Percentiles rank a stretch among this genome's conserved stretches.
Conservation (phyloP, 805 yeast genomes). For the Limtongia smithiae region DNA sequence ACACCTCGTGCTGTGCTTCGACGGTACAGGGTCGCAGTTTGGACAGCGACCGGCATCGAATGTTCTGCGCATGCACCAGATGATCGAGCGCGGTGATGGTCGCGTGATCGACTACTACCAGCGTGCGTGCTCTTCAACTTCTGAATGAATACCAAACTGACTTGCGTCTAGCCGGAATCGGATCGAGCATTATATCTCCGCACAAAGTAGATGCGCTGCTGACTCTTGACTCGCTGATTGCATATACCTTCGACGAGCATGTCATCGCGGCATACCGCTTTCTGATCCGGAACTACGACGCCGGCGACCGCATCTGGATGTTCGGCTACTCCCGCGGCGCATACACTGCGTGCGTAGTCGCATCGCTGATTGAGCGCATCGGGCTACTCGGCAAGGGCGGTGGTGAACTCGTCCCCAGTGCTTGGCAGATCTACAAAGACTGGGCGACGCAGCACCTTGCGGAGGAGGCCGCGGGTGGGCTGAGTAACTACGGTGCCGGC, state of each 20-base stretch:
- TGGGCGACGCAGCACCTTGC: conserved; percentile 33
- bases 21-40: conserved; percentile 21
- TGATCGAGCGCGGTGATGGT: conserved; percentile 8
- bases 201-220: conserved; percentile 14
- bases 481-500: not conserved
- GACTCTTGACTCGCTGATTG: conserved; percentile 47
- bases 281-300: conserved; percentile 22
- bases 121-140: conserved; percentile 5
- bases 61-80: conserved; percentile 13
- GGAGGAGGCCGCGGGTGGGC: not conserved
- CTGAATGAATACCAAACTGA: not conserved
- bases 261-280: conserved; percentile 42
- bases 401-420: conserved; percentile 54
- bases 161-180: conserved; percentile 50
- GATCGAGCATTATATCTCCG: conserved; percentile 44
- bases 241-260: conserved; percentile 53
- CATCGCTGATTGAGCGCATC: conserved; percentile 63
- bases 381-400: conserved; percentile 56
- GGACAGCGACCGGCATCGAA: conserved; percentile 16
- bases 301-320: conserved; percentile 30
- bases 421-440: conserved; percentile 58
- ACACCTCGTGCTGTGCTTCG: conserved; percentile 18
- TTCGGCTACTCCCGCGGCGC: conserved; percentile 51
- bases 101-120: conserved; percentile 18
- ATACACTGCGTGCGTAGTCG: conserved; percentile 58